Evolutionary conservation across 352 stramenopile genomes (phyloP), one percentile per base, ranked within the genome.

Genomic region (Globisporangium acanthophoron): DNA sequence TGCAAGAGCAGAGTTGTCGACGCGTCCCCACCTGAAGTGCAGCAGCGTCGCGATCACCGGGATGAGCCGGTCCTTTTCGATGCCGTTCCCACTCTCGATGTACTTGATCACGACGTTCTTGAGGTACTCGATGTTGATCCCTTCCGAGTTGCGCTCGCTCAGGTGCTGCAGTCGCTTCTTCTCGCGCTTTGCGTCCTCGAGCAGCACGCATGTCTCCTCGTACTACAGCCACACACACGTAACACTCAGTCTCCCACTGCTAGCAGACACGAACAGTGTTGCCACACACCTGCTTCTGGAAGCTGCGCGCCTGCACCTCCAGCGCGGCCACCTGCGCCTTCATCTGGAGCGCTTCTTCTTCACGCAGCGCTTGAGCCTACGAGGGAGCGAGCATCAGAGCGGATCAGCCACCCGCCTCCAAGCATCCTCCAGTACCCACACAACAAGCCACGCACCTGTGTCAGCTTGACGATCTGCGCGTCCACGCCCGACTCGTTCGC

Each of bases 81-180:
- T 83, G 20, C 76, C 61, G 21, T 88, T 86, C 69, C 85, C 76
- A 52, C 76, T 90, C 53, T 76, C 69, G 27, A 94, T 85, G 72
- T 88, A 94, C 71, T 94, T 94, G 59, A 94, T 80, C 43, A 94
- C 68, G 9, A 94, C 76, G 35, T 94, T 94, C 59, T 90, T 92
- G 40, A 94, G 52, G 56, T 94, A 94, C 84, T 92, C 81, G 45
- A 85, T 68, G 63, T 90, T 92, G 18, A 92, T 60, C 2, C 67
- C 66, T 35, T 78, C 64, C 0, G 66, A 59, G 21, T 75, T 72
- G 29, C 62, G 63, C 21, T 79, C 66, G 39, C 59, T 71, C 15
- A 86, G 57, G 31, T 82, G 69, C 48, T 87, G 71, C 13, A 88
- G 55, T 7, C 67, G 74, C 54, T 82, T 75, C 58, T 87, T 85